Evolutionary conservation across 257 asterid species (phyloP), one percentile per base, ranked within the genome.

Genomic region (Agastache rugosa): DNA sequence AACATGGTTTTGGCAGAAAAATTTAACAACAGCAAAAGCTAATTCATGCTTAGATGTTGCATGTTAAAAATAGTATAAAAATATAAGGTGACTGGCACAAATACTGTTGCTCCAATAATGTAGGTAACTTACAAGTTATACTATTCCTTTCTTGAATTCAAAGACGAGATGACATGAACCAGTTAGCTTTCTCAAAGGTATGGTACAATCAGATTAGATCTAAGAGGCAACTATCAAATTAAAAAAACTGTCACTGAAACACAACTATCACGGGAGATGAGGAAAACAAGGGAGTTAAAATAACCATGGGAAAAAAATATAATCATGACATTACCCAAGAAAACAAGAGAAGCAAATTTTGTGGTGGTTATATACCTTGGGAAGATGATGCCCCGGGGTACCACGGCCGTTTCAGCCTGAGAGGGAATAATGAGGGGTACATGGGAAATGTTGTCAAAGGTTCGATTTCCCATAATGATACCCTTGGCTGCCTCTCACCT

Each of bases 401-500:
- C 96, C 97, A 93, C 56, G 98, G 98, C 20, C 97, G 90, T 83
- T 93, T 93, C 73, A 89, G 84, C 80, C 98, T 87, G 55, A 89
- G 93, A 59, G 98, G 97, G 79, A 93, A 93, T 41, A 89, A 65
- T 2, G 97, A 91, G 15, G 97, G 96, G 72, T 93, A 89, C 98
- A 93, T 93, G 31, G 98, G 98, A 81, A 91, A 93, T 51, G 98
- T 91, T 37, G 96, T 93, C 79, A 93, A 77, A 64, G 98, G 98
- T 78, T 93, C 98, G 39, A 93, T 93, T 82, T 93, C 98, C 98
- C 98, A 93, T 63, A 93, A 68, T 6, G 98, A 93, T 22, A 89
- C 97, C 67, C 96, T 84, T 37, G 98, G 96, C 85, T 93, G 98
- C 85, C 95, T 87, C 74, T 93, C 98, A 48, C 98, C 98, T 35